Evolutionary conservation across 129 eudicot species (phyloP).

Genomic region (Scalesia atractyloides): DNA sequence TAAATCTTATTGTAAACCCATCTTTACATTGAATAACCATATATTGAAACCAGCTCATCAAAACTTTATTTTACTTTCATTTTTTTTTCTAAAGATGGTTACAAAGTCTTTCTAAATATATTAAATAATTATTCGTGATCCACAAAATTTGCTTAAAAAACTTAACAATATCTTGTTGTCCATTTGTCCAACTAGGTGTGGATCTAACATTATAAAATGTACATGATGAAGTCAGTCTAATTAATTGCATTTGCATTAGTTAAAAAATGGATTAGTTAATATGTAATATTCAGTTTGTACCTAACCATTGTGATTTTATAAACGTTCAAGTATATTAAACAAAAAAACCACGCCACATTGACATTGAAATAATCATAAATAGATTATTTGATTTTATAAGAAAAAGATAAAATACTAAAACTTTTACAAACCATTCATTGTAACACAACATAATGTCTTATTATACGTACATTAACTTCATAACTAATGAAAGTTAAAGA

Average conservation of each 20-base stretch:
- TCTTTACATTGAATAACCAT: neutral
- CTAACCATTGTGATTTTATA: neutral
- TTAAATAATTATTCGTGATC: conserved; percentile 13
- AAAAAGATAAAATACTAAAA: neutral
- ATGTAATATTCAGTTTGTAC: neutral
- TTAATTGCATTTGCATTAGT: conserved; percentile 10
- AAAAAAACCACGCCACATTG: neutral
- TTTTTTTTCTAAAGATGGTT: neutral
- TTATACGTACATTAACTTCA: neutral
- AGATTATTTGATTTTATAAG: neutral
- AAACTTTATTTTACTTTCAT: neutral
- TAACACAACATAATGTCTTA: neutral
- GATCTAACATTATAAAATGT: conserved; percentile 12
- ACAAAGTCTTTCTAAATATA: conserved; percentile 6
- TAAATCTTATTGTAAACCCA: neutral
- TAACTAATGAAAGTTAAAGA: neutral
- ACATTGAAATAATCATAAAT: neutral
- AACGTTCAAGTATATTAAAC: neutral
- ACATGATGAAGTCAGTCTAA: conserved; percentile 2
- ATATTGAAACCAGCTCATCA: neutral
- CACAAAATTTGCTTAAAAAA: conserved; percentile 18
- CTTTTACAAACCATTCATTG: neutral
- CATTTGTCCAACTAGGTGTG: conserved; percentile 17
- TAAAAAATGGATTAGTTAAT: neutral
- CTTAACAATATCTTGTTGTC: neutral